Evolutionary conservation across 2,329 filamentous ascomycete species (phyloP).

Genomic region (Leptographium flavum): DNA sequence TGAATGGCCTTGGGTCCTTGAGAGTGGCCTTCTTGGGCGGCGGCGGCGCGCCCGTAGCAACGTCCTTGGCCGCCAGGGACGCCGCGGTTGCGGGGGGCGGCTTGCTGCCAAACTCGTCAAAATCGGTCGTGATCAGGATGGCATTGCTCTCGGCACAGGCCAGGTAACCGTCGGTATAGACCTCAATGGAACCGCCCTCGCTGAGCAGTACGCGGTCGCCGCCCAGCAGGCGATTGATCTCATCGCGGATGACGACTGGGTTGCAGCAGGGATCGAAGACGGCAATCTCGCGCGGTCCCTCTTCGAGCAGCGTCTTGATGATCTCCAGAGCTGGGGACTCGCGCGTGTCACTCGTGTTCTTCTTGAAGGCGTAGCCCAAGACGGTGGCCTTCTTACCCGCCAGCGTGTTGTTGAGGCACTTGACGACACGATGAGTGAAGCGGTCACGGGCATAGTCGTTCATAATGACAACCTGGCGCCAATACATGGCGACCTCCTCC

Average conservation of each 20-base stretch:
- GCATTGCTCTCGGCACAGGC: conserved; percentile 35
- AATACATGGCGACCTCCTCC: conserved; percentile 60
- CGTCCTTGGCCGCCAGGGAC: conserved; percentile 16
- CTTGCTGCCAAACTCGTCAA: conserved; percentile 35
- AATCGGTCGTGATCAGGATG: conserved; percentile 40
- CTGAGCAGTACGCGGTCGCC: conserved; percentile 16
- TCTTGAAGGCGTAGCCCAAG: conserved; percentile 68
- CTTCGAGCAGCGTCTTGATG: conserved; percentile 49
- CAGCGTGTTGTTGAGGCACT: conserved; percentile 51
- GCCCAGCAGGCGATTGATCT: conserved; percentile 32
- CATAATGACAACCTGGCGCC: conserved; percentile 59
- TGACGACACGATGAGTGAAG: conserved; percentile 52
- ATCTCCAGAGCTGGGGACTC: conserved; percentile 57
- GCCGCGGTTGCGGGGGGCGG: conserved; percentile 12
- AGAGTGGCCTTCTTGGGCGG: conserved; percentile 18
- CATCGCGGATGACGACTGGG: conserved; percentile 31
- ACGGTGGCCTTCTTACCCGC: conserved; percentile 57
- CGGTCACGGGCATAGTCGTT: conserved; percentile 62
- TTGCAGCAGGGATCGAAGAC: conserved; percentile 55
- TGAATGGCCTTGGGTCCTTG: conserved; percentile 32
- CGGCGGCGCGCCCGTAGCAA: neutral
- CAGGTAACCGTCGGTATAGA: conserved; percentile 33
- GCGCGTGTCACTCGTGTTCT: conserved; percentile 61
- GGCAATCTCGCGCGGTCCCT: conserved; percentile 47
- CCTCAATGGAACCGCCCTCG: conserved; percentile 28